These are phyloP conservation scores for Syzygium jambos DNA, from an alignment of 345 rosid genomes.

Conservation along the genomic window DNA sequence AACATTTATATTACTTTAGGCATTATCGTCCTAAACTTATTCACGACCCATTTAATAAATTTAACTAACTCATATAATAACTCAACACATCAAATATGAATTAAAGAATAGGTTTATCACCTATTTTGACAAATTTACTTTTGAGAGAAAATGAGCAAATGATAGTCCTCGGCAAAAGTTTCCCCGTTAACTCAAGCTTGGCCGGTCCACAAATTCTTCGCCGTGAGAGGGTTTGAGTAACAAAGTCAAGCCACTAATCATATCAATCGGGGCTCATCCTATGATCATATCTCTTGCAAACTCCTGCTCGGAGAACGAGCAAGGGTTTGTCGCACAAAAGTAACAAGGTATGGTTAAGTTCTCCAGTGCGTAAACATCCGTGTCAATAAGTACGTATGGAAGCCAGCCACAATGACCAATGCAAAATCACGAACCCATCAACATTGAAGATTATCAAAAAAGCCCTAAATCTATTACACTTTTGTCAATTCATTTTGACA, in stretches of 20 bases:
- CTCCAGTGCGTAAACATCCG: neutral
- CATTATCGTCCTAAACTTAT: rapidly evolving
- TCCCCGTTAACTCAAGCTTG: neutral
- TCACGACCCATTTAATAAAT: rapidly evolving
- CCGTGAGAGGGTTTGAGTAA: neutral
- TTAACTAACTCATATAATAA: no score
- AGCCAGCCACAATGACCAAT: neutral
- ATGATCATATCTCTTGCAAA: neutral
- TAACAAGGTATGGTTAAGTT: neutral
- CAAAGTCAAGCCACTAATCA: neutral
- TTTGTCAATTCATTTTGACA: no score
- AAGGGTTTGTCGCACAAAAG: neutral
- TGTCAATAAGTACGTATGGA: neutral
- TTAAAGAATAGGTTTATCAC: no score
- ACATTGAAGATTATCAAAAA: no score
- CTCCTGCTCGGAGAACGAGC: neutral
- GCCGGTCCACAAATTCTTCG: neutral
- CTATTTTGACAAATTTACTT: neutral
- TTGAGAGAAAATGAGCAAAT: neutral
- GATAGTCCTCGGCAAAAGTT: neutral
- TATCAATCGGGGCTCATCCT: neutral
- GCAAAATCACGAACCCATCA: neutral
- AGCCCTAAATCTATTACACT: no score
- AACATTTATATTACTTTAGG: no score
- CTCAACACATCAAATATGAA: no score